A percentile compares a stretch with the other conserved stretches of the same genome.
Evolutionary conservation across 2,329 filamentous ascomycete genomes (phyloP).

Genomic region (Zymoseptoria ardabiliae): DNA sequence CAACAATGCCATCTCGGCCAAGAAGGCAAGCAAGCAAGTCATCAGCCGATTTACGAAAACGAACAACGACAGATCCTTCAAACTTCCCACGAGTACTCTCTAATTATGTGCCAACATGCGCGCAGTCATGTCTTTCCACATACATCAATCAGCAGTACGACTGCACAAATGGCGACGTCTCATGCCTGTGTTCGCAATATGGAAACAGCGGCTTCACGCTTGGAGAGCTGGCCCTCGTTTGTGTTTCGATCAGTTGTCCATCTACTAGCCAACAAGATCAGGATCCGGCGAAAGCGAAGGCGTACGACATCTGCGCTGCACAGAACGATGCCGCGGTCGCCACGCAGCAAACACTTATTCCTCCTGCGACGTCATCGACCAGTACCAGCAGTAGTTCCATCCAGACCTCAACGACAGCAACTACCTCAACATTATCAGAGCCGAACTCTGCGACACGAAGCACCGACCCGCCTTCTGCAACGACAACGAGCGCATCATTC

Average conservation of each 20-base stretch:
- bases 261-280: neutral
- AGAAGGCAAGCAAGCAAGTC: neutral
- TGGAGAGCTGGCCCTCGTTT: slow-evolving; percentile 28
- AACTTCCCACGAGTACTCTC: slow-evolving; percentile 16
- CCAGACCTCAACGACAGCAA: neutral
- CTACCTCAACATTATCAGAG: neutral
- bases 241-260: slow-evolving; percentile 6
- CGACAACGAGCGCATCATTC: slow-evolving; percentile 1
- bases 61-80: slow-evolving; percentile 3
- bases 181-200: slow-evolving; percentile 28
- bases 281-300: slow-evolving; percentile 4
- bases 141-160: slow-evolving; percentile 20
- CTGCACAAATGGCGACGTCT: slow-evolving; percentile 16
- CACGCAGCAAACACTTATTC: slow-evolving; percentile 18
- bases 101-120: slow-evolving; percentile 23
- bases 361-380: slow-evolving; percentile 1
- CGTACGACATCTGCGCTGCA: slow-evolving; percentile 25
- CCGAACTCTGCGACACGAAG: neutral
- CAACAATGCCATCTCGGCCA: neutral
- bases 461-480: neutral
- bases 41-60: slow-evolving; percentile 1
- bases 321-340: slow-evolving; percentile 18
- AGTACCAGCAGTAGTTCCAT: neutral
- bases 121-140: slow-evolving; percentile 22
- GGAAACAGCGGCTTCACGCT: slow-evolving; percentile 26